These are phyloP conservation scores for Phylloporus arenicola DNA, from an alignment of 768 basidiomycete species.

Conservation along the genomic window DNA sequence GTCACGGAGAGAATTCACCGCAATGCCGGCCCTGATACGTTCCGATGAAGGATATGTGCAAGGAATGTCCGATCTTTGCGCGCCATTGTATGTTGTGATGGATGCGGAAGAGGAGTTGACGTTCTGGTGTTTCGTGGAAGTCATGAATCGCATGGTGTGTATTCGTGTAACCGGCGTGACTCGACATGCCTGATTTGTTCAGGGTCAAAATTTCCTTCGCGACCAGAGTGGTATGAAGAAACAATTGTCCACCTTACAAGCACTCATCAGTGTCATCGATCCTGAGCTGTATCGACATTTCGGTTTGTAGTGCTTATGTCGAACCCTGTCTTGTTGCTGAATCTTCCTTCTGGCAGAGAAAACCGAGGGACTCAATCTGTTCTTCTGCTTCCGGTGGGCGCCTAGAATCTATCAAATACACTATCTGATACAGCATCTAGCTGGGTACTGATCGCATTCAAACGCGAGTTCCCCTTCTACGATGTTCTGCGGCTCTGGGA, in stretches of 20 bases:
- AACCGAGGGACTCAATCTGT: conserved; percentile 84
- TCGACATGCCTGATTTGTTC: conserved; percentile 9
- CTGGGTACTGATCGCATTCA: conserved; percentile 91
- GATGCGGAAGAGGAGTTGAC: conserved; percentile 83
- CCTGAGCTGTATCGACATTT: conserved; percentile 91
- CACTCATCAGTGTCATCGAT: conserved; percentile 90
- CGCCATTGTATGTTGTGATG: conserved; percentile 90
- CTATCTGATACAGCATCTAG: conserved; percentile 33
- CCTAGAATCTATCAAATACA: background rate
- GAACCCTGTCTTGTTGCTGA: background rate
- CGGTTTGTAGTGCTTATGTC: conserved; percentile 38
- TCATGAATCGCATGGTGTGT: conserved; percentile 93
- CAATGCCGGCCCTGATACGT: conserved; percentile 10
- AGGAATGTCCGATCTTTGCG: conserved; percentile 96
- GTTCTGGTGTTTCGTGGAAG: conserved; percentile 94
- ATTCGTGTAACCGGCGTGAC: background rate
- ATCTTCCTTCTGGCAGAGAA: conserved; percentile 52
- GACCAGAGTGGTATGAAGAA: conserved; percentile 99
- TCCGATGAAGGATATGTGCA: conserved; percentile 81
- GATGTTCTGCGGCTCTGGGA: conserved; percentile 93
- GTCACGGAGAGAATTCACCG: conserved; percentile 21
- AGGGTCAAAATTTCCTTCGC: conserved; percentile 93
- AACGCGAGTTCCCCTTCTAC: conserved; percentile 92
- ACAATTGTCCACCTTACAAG: conserved; percentile 83
- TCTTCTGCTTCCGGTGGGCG: conserved; percentile 93